Percentiles rank a stretch among this genome's conserved stretches.
Conservation (phyloP, 164 flowering plant species). For the Berberis thunbergii region DNA sequence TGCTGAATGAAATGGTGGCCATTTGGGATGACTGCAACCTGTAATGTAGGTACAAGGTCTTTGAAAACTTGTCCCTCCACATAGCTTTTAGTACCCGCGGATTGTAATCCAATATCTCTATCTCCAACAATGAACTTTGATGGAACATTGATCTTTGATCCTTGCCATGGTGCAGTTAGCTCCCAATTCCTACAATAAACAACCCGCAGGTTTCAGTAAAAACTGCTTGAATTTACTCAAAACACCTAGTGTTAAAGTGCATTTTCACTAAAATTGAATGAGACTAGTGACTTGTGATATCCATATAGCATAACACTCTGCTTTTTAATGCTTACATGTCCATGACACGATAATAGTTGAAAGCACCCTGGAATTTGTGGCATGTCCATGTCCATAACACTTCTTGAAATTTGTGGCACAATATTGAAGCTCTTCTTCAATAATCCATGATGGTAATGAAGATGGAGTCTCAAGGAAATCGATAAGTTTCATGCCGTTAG, state of each 20-base stretch:
- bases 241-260: background rate
- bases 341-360: too few relatives aligned
- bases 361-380: too few relatives aligned
- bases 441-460: constrained; percentile 37
- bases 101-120: constrained; percentile 16
- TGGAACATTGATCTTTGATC: constrained; percentile 19
- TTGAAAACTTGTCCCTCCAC: too few relatives aligned
- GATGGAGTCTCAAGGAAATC: constrained; percentile 29
- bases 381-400: too few relatives aligned
- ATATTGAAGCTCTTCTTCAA: constrained; percentile 39
- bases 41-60: too few relatives aligned
- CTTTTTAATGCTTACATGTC: too few relatives aligned
- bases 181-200: constrained; percentile 11
- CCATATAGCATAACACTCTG: constrained; percentile 37
- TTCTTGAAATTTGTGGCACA: constrained; percentile 40
- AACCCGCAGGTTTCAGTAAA: background rate
- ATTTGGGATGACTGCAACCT: too few relatives aligned
- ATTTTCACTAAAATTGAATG: constrained; percentile 38
- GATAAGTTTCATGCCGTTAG: constrained; percentile 32
- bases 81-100: background rate
- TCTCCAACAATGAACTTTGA: constrained; percentile 22
- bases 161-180: constrained; percentile 21
- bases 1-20: too few relatives aligned
- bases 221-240: background rate
- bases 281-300: constrained; percentile 37